Evolutionary conservation across 208 protist genomes (phyloP).

Genomic region (Acanthamoeba culbertsoni): DNA sequence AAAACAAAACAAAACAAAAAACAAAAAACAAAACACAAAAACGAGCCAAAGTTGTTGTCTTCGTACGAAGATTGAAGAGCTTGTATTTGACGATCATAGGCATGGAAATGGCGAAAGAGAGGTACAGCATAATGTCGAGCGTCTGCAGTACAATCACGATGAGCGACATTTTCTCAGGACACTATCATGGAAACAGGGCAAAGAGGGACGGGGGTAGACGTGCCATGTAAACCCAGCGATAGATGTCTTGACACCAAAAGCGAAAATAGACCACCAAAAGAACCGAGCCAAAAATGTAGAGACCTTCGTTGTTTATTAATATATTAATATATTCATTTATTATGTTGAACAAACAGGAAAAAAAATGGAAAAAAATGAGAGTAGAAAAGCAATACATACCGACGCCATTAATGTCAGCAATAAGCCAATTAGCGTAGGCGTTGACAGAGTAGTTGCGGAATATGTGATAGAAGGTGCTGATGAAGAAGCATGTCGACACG

Average conservation of each 20-base stretch:
- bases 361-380: not conserved
- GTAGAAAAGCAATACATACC: not conserved
- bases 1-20: not conserved
- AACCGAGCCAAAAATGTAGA: slow-evolving; percentile 5
- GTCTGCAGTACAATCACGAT: too few relatives aligned
- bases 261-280: slow-evolving; percentile 16
- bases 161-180: too few relatives aligned
- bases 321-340: too few relatives aligned
- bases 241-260: not conserved
- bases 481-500: slow-evolving; percentile 8
- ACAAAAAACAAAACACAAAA: not conserved
- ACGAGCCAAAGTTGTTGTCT: too few relatives aligned
- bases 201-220: too few relatives aligned
- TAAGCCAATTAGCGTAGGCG: slow-evolving; percentile 22
- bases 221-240: not conserved
- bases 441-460: slow-evolving; percentile 7
- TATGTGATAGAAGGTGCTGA: slow-evolving; percentile 42
- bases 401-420: slow-evolving; percentile 45
- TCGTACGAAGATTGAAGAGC: slow-evolving; percentile 33
- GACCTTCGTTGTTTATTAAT: not conserved
- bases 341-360: too few relatives aligned
- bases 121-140: not conserved
- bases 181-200: too few relatives aligned
- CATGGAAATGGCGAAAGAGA: not conserved
- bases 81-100: slow-evolving; percentile 42